A percentile compares a stretch with the other conserved stretches of the same genome.
Evolutionary conservation across 306 rosid genomes (phyloP).

Genomic region (Sophora flavescens): DNA sequence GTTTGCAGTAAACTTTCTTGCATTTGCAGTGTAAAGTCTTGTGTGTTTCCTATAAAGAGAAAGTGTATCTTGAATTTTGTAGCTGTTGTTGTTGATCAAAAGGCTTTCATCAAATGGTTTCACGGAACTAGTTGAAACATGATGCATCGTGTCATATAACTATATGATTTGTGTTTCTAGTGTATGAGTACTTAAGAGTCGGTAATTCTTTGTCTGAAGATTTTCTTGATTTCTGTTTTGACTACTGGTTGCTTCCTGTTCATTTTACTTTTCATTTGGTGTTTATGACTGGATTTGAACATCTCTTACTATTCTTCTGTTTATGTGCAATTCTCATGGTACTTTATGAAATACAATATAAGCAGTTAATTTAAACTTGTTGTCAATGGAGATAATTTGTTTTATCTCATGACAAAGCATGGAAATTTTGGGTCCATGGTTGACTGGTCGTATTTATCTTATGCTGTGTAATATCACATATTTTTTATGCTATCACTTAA

Average conservation of each 20-base stretch:
- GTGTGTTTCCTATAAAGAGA: not conserved
- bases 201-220: not conserved
- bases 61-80: not conserved
- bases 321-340: not conserved
- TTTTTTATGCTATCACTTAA: conserved; percentile 14
- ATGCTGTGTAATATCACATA: conserved; percentile 5
- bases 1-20: not conserved
- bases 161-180: conserved; percentile 9
- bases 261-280: conserved; percentile 5
- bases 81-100: conserved; percentile 28
- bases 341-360: conserved; percentile 9
- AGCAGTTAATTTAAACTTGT: conserved; percentile 4
- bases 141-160: not conserved
- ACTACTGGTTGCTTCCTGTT: not conserved
- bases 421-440: not conserved
- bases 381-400: conserved; percentile 6
- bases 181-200: not conserved
- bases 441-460: conserved; percentile 16
- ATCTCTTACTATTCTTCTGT: conserved; percentile 6
- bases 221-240: conserved; percentile 27
- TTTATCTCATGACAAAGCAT: conserved; percentile 20
- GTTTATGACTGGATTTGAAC: conserved; percentile 3
- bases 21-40: not conserved
- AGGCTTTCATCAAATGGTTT: conserved; percentile 7
- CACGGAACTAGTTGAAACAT: not conserved